Conservation (phyloP, 2,329 filamentous ascomycete species). For the Paracamarosporium sp. region DNA sequence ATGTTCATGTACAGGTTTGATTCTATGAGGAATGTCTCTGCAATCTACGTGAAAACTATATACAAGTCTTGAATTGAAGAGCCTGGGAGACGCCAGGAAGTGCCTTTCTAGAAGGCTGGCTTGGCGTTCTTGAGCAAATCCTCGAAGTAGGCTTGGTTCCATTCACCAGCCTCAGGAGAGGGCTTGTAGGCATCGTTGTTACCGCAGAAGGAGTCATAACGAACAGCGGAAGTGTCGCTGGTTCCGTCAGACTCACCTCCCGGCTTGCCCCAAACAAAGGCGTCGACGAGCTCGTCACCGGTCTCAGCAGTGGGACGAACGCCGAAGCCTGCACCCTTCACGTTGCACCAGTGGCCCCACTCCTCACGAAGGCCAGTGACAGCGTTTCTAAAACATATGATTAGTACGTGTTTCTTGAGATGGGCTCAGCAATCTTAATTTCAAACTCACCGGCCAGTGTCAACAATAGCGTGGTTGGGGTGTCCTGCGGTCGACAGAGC, state of each 20-base stretch:
- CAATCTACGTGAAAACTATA: not conserved
- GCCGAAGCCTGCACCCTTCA: constrained; percentile 32
- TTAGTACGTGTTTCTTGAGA: not conserved
- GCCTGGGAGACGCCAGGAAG: not conserved
- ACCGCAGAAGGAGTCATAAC: constrained; percentile 20
- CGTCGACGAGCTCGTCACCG: constrained; percentile 33
- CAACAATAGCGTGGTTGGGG: constrained; percentile 35
- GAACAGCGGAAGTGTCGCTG: constrained; percentile 1
- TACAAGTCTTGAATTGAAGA: not conserved
- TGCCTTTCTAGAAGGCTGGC: constrained; percentile 3
- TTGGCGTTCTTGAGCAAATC: constrained; percentile 37
- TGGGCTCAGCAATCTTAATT: not conserved
- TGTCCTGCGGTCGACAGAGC: constrained; percentile 17
- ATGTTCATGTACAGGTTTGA: too few species aligned
- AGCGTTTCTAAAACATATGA: constrained; percentile 15
- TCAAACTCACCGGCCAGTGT: constrained; percentile 29
- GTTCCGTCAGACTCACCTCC: constrained; percentile 36
- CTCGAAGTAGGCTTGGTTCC: constrained; percentile 38
- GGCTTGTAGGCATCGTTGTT: constrained; percentile 24
- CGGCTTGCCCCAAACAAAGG: constrained; percentile 40
- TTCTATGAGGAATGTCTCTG: not conserved
- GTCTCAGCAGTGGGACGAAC: constrained; percentile 19
- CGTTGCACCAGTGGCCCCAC: constrained; percentile 41
- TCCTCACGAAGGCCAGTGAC: constrained; percentile 27
- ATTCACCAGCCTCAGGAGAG: constrained; percentile 29